A percentile compares a stretch with the other conserved stretches of the same genome.
These are phyloP conservation scores for Prototheca cutis DNA, from an alignment of 163 green algal species.

Conservation along the genomic window DNA sequence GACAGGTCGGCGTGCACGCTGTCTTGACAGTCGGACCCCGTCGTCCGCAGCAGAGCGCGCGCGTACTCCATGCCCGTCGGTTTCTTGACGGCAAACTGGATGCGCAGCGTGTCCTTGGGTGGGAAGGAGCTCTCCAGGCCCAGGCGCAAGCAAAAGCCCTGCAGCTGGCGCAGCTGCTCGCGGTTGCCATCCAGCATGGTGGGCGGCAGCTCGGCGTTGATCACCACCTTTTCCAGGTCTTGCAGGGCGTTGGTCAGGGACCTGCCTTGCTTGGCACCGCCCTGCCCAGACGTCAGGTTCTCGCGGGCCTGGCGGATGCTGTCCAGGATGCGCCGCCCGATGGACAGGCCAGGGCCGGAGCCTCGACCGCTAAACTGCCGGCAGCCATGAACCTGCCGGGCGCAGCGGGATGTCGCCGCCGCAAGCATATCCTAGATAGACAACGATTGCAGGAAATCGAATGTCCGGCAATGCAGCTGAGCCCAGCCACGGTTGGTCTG, in stretches of 20 bases:
- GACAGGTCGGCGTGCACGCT: not conserved
- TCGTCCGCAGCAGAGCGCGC: not conserved
- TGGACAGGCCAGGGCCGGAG: not conserved
- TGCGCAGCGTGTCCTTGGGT: not conserved
- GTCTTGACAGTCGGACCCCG: not conserved
- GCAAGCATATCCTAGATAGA: too few species aligned
- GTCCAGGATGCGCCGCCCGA: not conserved
- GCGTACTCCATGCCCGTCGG: not conserved
- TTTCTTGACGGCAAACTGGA: conserved; percentile 2
- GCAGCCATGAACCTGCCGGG: not conserved
- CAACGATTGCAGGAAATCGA: too few species aligned
- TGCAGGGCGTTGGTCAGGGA: not conserved
- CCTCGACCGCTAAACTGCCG: not conserved
- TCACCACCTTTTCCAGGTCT: not conserved
- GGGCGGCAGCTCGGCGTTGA: not conserved
- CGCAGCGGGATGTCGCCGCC: not conserved
- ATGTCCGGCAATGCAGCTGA: too few species aligned
- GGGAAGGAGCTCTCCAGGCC: not conserved
- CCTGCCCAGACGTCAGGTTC: not conserved
- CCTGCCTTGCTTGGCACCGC: not conserved
- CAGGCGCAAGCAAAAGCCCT: not conserved
- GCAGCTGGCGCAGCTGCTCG: not conserved
- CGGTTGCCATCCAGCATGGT: not conserved
- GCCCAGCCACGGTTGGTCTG: too few species aligned
- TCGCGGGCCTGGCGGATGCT: not conserved